These are phyloP conservation scores for Ceratobasidium sp. DNA, from an alignment of 1,284 basidiomycete genomes.

Conservation along the genomic window DNA sequence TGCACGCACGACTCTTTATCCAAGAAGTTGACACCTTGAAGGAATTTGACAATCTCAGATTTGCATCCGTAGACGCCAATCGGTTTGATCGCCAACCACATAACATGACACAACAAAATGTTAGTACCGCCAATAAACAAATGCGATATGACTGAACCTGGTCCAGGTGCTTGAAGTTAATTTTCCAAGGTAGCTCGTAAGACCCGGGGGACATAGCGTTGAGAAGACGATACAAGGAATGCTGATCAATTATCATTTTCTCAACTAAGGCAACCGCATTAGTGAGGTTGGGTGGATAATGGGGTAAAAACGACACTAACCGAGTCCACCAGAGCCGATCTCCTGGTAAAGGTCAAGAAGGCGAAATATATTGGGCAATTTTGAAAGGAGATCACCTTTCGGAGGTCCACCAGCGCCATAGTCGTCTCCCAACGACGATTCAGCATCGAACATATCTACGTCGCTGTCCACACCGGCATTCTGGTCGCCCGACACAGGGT, in stretches of 20 bases:
- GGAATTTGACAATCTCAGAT: constrained; percentile 64
- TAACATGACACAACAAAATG: constrained; percentile 57
- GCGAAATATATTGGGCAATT: constrained; percentile 44
- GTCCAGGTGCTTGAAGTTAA: constrained; percentile 20
- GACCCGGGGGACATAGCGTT: constrained; percentile 38
- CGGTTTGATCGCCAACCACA: constrained; percentile 62
- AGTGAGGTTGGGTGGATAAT: no score
- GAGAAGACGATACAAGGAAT: constrained; percentile 11
- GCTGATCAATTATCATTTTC: constrained; percentile 46
- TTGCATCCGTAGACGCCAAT: constrained; percentile 72
- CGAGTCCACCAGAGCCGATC: constrained; percentile 43
- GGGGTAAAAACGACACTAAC: constrained; percentile 38
- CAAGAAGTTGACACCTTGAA: constrained; percentile 52
- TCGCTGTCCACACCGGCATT: no score
- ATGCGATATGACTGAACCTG: constrained; percentile 15
- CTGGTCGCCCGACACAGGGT: no score
- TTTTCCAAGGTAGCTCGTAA: constrained; percentile 22
- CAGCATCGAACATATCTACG: constrained; percentile 6
- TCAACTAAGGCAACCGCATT: no score
- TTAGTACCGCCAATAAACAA: constrained; percentile 42
- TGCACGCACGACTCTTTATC: constrained; percentile 13
- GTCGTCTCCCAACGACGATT: not conserved
- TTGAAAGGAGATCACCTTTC: constrained; percentile 60
- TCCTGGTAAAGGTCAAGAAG: constrained; percentile 49
- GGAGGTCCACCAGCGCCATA: constrained; percentile 59